Evolutionary conservation across 176 grass and related monocot genomes (phyloP), one percentile per base, ranked within the genome.

Genomic region (Calamus simplicifolius): DNA sequence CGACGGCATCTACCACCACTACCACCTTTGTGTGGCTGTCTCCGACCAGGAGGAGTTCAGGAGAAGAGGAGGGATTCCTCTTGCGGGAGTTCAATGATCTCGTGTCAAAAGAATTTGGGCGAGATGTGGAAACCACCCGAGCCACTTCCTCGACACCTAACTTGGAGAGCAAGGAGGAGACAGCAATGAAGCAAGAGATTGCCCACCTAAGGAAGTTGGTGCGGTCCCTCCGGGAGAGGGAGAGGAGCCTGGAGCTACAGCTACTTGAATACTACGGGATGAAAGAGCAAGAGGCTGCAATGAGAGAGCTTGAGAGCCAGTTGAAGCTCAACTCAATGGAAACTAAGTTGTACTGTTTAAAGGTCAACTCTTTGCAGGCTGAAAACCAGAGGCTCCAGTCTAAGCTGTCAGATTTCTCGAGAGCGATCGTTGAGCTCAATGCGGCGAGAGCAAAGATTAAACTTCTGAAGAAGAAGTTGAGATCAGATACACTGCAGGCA

Each of bases 301-400:
- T 92, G 69, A 82, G 68, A 62, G 81, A 92, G 79, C 87, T 98
- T 64, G 73, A 89, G 81, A 98, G 78, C 72, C 88, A 92, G 53
- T 50, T 89, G 19, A 89, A 85, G 79, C 80, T 98, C 67, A 88
- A 74, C 63, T 85, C 53, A 50, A 81, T 85, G 0, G 84, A 98
- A 72, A 75, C 81, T 17, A 82, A 98, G 77, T 56, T 92, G n/a
- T 85, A 92, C 68, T 57, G 38, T 18, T 25, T 98, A 66, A 92
- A 83, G 73, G 81, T 98, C 3, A 79, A 80, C 49, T 83, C 93
- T 48, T 81, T 98, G 71, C 68, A 85, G 59, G 66, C 88, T 57
- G 88, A 98, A 64, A 98, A 98, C 62, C 66, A 71, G 71, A 89
- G 49, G 43, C 72, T 98, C 53, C 65, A 69, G 54, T 57, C 66